A percentile compares a stretch with the other conserved stretches of the same genome.
phyloP scores from a whole-genome alignment of 164 flowering plant species.

The Santalum album region DNA sequence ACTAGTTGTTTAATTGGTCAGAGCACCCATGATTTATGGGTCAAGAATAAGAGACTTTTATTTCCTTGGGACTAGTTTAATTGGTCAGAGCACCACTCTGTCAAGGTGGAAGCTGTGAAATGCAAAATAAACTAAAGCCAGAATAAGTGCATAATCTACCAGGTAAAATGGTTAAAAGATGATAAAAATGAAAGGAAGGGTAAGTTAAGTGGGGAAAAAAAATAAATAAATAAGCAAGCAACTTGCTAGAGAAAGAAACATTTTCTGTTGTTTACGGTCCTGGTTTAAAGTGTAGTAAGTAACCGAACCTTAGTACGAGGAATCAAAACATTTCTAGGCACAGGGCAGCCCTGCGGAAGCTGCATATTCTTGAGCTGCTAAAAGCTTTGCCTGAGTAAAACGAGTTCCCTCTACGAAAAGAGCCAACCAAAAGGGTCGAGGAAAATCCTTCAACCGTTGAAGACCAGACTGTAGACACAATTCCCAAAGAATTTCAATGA shows the following conservation, averaged over 20 bases:
- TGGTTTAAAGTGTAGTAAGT: not conserved
- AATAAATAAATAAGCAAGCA: not conserved
- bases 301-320: slow-evolving; percentile 87
- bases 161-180: too few species aligned
- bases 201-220: too few species aligned
- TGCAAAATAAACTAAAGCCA: too few species aligned
- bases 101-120: too few species aligned
- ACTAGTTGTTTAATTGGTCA: too few species aligned
- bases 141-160: too few species aligned
- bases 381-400: slow-evolving; percentile 81
- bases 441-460: slow-evolving; percentile 65
- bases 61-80: too few species aligned
- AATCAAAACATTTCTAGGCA: slow-evolving; percentile 90
- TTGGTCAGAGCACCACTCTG: too few species aligned
- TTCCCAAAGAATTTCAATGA: slow-evolving; percentile 12
- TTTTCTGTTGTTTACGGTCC: not conserved
- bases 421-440: slow-evolving; percentile 91
- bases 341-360: slow-evolving; percentile 58
- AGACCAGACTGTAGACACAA: slow-evolving; percentile 63
- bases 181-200: not conserved
- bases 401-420: slow-evolving; percentile 99
- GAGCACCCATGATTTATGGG: too few species aligned
- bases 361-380: slow-evolving; percentile 97
- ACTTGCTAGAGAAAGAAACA: not conserved
- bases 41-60: too few species aligned